phyloP scores from a whole-genome alignment of 345 rosid species.

The Citrus australasica region DNA sequence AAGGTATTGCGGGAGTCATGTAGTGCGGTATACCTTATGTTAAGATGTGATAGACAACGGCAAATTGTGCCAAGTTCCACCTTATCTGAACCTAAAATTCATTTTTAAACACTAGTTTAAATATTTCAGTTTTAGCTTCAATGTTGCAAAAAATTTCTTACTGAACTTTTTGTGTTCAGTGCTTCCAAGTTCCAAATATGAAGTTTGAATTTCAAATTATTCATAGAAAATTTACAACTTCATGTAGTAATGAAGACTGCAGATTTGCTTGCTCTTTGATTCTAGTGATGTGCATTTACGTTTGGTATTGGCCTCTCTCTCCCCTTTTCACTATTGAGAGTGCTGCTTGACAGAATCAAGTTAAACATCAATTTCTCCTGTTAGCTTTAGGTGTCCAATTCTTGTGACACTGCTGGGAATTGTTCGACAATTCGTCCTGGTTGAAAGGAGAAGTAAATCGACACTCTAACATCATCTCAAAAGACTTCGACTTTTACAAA shows the following conservation, averaged over 20 bases:
- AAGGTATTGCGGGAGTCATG: background rate
- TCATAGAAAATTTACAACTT: background rate
- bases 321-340: background rate
- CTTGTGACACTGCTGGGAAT: background rate
- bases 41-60: background rate
- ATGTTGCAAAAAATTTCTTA: background rate
- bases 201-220: background rate
- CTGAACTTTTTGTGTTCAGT: background rate
- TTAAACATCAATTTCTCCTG: background rate
- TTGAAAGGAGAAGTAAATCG: background rate
- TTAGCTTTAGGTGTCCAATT: background rate
- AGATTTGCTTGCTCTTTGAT: background rate
- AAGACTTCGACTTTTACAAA: background rate
- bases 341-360: background rate
- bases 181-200: background rate
- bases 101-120: background rate
- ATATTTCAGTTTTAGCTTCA: background rate
- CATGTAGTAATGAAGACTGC: background rate
- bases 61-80: background rate
- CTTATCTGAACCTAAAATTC: background rate
- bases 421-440: background rate
- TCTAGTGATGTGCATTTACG: background rate
- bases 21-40: background rate
- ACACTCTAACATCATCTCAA: background rate
- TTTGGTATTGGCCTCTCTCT: background rate